Base-by-base conservation (phyloP, 768 basidiomycete species). In the Lentinula guzmanii region DNA sequence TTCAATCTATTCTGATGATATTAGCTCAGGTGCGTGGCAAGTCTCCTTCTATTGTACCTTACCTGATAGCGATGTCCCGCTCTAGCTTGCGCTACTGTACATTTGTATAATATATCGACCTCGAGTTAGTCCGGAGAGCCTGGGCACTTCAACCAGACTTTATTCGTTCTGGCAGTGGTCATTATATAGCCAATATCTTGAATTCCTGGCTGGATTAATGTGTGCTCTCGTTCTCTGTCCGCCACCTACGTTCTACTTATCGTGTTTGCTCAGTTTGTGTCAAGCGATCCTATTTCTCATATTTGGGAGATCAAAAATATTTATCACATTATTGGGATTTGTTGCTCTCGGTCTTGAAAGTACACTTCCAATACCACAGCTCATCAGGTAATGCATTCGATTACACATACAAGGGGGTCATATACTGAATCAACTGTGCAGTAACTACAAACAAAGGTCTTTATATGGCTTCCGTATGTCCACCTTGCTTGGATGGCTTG, bases 151-250 rank as follows among this genome's bases (percentile, higher is more conserved):
- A 4, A 72, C 79, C 21, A 82, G 92, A 35, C 89, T 85, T 2
- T 75, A 90, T 61, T 81, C 84, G 0, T 93, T 93, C 73, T 94
- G 92, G 92, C 90, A 94, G 67, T 94, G 92, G 92, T 73, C 79
- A 52, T 81, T 76, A 3, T 94, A 93, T 70, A 74, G 81, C 1
- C 89, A 90, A 67, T 87, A 94, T 69, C 78, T 94, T 56, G 92
- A 94, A 68, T 93, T 91, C 72, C 77, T 94, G 56, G 89, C 89
- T 8, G 88, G 84, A 8, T 78, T 89, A 62, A 87, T 93, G 92
- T 92, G 65, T 48, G 82, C 66, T 41, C 35, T 59, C 15, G 5
- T 56, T 56, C 54, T 21, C 37, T 39, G 33, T 16, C 11, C 8
- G 37, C 52, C 9, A 35, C 18, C 18, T 21, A 8, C 4, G 31